Conservation (phyloP, 2,329 filamentous ascomycete species). For the Paraphoma chrysanthemicola region DNA sequence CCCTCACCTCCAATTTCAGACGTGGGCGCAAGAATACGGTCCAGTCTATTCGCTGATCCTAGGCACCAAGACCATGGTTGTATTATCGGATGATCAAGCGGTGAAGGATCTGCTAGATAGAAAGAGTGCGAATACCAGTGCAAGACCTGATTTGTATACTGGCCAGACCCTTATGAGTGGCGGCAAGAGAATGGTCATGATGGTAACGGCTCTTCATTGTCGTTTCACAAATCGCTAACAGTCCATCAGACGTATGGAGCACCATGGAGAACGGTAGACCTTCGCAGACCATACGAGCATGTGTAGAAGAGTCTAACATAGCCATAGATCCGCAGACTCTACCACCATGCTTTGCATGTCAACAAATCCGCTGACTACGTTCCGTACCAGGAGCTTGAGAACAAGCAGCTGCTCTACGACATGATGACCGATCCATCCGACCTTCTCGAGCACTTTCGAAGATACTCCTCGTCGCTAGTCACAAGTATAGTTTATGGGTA, state of each 20-base stretch:
- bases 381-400: constrained; percentile 63
- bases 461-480: constrained; percentile 57
- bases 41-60: constrained; percentile 61
- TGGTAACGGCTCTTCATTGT: neutral
- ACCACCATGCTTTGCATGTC: constrained; percentile 14
- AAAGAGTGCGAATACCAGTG: constrained; percentile 56
- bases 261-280: constrained; percentile 1
- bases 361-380: constrained; percentile 30
- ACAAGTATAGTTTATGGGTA: constrained; percentile 59
- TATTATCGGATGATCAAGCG: constrained; percentile 53
- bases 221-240: neutral
- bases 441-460: constrained; percentile 53
- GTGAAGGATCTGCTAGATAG: constrained; percentile 62
- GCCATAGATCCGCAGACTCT: constrained; percentile 8
- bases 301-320: neutral
- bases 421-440: constrained; percentile 53
- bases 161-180: constrained; percentile 4
- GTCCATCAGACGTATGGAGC: neutral
- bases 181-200: constrained; percentile 3
- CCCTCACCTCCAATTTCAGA: constrained; percentile 56
- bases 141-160: constrained; percentile 42
- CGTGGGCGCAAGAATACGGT: constrained; percentile 62
- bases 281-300: neutral
- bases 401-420: constrained; percentile 60
- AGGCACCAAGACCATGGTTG: constrained; percentile 56